Evolutionary conservation across 108 stramenopile species (phyloP).

Genomic region (Conticribra guillardii): DNA sequence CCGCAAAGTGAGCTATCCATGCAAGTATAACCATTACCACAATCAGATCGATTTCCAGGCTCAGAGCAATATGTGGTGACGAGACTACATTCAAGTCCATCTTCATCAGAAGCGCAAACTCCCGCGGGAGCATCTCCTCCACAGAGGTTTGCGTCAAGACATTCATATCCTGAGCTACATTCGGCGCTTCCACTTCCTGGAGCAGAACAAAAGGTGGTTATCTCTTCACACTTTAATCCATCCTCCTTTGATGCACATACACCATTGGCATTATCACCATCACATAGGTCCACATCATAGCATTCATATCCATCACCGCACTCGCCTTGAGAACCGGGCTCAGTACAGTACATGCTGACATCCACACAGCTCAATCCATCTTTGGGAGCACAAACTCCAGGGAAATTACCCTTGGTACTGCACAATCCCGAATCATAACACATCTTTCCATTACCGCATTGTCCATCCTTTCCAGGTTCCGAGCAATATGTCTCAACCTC

Average conservation of each 20-base stretch:
- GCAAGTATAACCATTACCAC: background rate
- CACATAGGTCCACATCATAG: background rate
- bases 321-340: slow-evolving; percentile 4
- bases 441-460: slow-evolving; percentile 4
- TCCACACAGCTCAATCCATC: background rate
- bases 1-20: slow-evolving; percentile 6
- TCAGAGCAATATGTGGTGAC: slow-evolving; percentile 8
- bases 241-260: background rate
- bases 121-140: background rate
- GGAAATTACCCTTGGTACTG: background rate
- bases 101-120: background rate
- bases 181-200: slow-evolving; percentile 1
- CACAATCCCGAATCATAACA: background rate
- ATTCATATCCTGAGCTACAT: background rate
- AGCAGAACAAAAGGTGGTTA: slow-evolving; percentile 4
- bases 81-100: slow-evolving; percentile 7
- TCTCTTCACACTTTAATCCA: background rate
- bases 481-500: slow-evolving; percentile 4
- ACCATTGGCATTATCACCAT: background rate
- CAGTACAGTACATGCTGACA: background rate
- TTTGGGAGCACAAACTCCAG: slow-evolving; percentile 3
- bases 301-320: slow-evolving; percentile 3
- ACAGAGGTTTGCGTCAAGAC: slow-evolving; percentile 3
- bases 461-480: background rate
- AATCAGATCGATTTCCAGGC: background rate